Conservation (phyloP, 2,329 filamentous ascomycete species). For the Arachnomyces sp. region DNA sequence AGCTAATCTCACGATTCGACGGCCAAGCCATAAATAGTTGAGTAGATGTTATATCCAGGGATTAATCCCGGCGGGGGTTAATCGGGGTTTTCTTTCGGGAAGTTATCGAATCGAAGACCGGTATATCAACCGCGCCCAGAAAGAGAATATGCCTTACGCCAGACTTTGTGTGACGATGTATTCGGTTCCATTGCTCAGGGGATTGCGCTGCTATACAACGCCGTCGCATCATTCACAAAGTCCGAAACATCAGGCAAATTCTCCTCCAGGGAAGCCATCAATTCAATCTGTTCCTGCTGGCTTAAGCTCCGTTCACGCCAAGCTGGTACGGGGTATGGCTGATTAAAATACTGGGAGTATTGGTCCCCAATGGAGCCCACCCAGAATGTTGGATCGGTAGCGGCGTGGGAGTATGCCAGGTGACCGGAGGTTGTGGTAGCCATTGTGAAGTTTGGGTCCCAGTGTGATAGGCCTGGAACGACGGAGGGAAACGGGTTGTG, state of each 20-base stretch:
- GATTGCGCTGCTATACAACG: slow-evolving; percentile 32
- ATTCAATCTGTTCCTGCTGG: slow-evolving; percentile 72
- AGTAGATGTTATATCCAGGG: no score
- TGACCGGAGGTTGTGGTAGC: slow-evolving; percentile 29
- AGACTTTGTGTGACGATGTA: no score
- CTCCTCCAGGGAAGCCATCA: slow-evolving; percentile 69
- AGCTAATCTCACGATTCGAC: no score
- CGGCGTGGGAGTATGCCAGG: slow-evolving; percentile 28
- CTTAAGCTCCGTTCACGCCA: slow-evolving; percentile 61
- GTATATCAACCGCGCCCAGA: no score
- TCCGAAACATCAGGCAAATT: slow-evolving; percentile 43
- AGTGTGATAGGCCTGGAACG: slow-evolving; percentile 33
- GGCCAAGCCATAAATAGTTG: no score
- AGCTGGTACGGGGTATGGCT: slow-evolving; percentile 38
- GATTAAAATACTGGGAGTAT: slow-evolving; percentile 41
- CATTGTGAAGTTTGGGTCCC: slow-evolving; percentile 34
- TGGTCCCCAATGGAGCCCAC: slow-evolving; percentile 38
- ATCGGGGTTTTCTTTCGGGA: no score
- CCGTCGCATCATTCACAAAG: slow-evolving; percentile 32
- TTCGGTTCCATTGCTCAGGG: background rate
- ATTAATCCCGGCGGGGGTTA: no score
- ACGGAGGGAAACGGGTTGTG: slow-evolving; percentile 35
- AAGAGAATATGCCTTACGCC: no score
- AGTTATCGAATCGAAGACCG: no score
- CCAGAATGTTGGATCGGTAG: slow-evolving; percentile 35